Evolutionary conservation across 2,329 filamentous ascomycete genomes (phyloP), one percentile per base, ranked within the genome.

Genomic region (Cytospora piceicola): DNA sequence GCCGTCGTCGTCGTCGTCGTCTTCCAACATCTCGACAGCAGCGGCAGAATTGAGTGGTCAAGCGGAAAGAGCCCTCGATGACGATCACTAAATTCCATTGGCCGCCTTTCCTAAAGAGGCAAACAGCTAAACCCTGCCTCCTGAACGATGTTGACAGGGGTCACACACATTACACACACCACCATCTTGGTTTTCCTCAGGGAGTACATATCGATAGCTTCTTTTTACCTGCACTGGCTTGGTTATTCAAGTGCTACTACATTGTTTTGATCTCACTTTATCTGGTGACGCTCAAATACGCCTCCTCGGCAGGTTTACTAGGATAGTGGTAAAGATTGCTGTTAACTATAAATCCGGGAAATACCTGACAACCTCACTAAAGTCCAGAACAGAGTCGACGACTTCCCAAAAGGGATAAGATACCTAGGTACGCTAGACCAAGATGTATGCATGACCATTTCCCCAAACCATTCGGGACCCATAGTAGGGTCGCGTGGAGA

Each of bases 11-110:
- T 29, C 27, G 27, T 29, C 27, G 27, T 29, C 27, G 27, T 8
- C 8, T 34, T 29, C 58, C 54, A 51, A 51, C 64, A 66, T 66
- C 24, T 58, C 56, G 64, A 49, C 61, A 22, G 32, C 36, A 14
- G 22, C 42, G n/a, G 30, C 11, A 56, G 52, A 53, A 27, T 32
- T 52, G 42, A 42, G 46, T 53, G 60, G 39, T 51, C n/a, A 42
- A 36, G 42, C 17, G 29, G 49, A 29, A 27, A 22, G 39, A 32
- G 36, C 54, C 54, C 36, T 46, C 54, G 53, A 30, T 39, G 60
- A 54, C 20, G 39, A 29, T 36, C 60, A 36, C 5, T 46, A 22
- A 46, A n/a, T 46, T 46, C 42, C 42, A 4, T 9, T 22, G 1
- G 42, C 36, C 42, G 42, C 42, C 20, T 46, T n/a, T 22, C 42